These are phyloP conservation scores for Penicillium dipodomyicola DNA, from an alignment of 495 filamentous ascomycete species.

Conservation along the genomic window DNA sequence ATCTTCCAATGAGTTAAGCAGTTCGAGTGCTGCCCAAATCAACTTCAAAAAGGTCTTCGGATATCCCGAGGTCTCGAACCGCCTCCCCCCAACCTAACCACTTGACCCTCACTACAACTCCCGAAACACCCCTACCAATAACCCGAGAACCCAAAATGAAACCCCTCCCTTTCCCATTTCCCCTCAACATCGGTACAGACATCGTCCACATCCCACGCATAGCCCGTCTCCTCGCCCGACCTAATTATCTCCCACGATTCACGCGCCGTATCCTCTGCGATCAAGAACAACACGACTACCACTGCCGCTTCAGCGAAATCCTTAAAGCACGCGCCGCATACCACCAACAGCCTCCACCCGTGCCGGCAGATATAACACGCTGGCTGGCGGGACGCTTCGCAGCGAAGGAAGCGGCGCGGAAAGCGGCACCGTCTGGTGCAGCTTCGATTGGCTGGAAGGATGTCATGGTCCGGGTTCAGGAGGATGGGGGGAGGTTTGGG, in stretches of 20 bases:
- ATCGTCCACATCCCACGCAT: constrained; percentile 55
- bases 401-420: constrained; percentile 49
- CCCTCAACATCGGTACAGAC: constrained; percentile 52
- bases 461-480: constrained; percentile 37
- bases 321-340: constrained; percentile 10
- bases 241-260: constrained; percentile 47
- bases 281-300: constrained; percentile 43
- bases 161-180: constrained; percentile 38
- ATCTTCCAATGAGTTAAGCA: not conserved
- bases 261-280: constrained; percentile 51
- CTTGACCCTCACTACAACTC: constrained; percentile 1
- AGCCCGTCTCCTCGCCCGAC: constrained; percentile 41
- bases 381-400: constrained; percentile 51
- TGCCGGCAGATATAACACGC: constrained; percentile 42
- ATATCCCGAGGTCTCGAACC: not conserved
- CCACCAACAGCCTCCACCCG: constrained; percentile 13
- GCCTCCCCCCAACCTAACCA: not conserved
- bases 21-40: not conserved
- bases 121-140: not conserved
- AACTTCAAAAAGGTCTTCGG: not conserved
- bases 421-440: constrained; percentile 45
- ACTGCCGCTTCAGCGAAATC: constrained; percentile 33
- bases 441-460: constrained; percentile 41
- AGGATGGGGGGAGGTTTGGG: constrained; percentile 9
- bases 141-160: constrained; percentile 23